Evolutionary conservation across 768 basidiomycete genomes (phyloP).

Genomic region (Favolaschia claudopus): DNA sequence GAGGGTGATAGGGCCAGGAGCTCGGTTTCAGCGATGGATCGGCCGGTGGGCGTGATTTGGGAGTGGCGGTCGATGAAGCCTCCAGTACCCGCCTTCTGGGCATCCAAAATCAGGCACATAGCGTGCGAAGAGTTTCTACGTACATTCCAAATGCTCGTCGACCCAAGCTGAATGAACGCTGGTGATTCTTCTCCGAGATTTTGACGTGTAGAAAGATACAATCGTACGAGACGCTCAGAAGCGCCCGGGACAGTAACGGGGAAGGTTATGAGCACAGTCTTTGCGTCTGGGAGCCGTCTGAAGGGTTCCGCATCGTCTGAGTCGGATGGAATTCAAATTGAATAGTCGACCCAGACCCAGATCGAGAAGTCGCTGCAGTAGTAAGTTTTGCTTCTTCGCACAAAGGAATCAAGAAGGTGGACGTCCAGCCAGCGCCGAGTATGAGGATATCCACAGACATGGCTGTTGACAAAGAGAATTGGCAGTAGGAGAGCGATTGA

Average conservation of each 20-base stretch:
- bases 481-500: not conserved
- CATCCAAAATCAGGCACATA: too few relatives aligned
- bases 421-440: slow-evolving; percentile 74
- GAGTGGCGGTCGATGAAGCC: slow-evolving; percentile 61
- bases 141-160: slow-evolving; percentile 69
- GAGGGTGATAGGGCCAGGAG: slow-evolving; percentile 52
- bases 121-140: slow-evolving; percentile 34
- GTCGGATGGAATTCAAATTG: slow-evolving; percentile 63
- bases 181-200: slow-evolving; percentile 26
- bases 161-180: slow-evolving; percentile 68
- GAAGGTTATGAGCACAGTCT: slow-evolving; percentile 64
- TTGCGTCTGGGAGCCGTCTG: slow-evolving; percentile 57
- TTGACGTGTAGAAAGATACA: slow-evolving; percentile 50
- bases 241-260: slow-evolving; percentile 58
- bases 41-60: slow-evolving; percentile 48
- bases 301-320: slow-evolving; percentile 53
- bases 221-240: slow-evolving; percentile 51
- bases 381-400: slow-evolving; percentile 48
- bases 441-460: slow-evolving; percentile 61
- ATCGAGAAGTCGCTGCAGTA: slow-evolving; percentile 62
- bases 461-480: slow-evolving; percentile 13
- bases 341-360: slow-evolving; percentile 57
- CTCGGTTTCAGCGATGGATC: slow-evolving; percentile 63
- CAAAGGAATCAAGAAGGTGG: slow-evolving; percentile 64
- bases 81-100: slow-evolving; percentile 15